phyloP scores from a whole-genome alignment of 805 yeast species.

The Wickerhamiella sorbophila region DNA sequence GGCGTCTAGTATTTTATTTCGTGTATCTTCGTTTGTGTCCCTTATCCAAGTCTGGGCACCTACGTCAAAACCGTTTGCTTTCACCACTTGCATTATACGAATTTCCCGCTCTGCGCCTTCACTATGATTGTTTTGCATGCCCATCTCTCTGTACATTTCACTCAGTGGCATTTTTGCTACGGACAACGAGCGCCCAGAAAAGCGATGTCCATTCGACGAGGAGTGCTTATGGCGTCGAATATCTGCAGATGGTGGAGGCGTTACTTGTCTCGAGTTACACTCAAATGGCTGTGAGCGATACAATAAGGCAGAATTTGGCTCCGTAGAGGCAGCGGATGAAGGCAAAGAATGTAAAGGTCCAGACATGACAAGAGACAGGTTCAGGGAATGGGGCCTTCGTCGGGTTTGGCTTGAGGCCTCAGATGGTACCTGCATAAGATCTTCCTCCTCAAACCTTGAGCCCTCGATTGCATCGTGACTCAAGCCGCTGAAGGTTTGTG shows the following conservation, averaged over 20 bases:
- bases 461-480: too few species aligned
- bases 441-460: too few species aligned
- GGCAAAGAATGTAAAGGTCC: too few species aligned
- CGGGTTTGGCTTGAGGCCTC: too few species aligned
- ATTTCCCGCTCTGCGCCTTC: conserved; percentile 28
- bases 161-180: conserved; percentile 27
- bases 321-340: too few species aligned
- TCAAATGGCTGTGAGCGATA: too few species aligned
- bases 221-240: neutral
- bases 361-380: too few species aligned
- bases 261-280: too few species aligned
- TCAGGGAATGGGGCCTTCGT: too few species aligned
- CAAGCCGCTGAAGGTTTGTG: too few species aligned
- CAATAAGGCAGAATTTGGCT: too few species aligned
- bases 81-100: conserved; percentile 25
- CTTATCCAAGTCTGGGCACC: conserved; percentile 79
- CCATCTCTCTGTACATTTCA: conserved; percentile 28
- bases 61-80: conserved; percentile 49
- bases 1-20: conserved; percentile 35
- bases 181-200: conserved; percentile 17
- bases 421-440: too few species aligned
- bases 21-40: conserved; percentile 45
- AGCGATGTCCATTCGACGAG: neutral
- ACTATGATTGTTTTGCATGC: conserved; percentile 24
- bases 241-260: neutral